Conservation (phyloP, 345 rosid species). For the Eucalyptus pauciflora region DNA sequence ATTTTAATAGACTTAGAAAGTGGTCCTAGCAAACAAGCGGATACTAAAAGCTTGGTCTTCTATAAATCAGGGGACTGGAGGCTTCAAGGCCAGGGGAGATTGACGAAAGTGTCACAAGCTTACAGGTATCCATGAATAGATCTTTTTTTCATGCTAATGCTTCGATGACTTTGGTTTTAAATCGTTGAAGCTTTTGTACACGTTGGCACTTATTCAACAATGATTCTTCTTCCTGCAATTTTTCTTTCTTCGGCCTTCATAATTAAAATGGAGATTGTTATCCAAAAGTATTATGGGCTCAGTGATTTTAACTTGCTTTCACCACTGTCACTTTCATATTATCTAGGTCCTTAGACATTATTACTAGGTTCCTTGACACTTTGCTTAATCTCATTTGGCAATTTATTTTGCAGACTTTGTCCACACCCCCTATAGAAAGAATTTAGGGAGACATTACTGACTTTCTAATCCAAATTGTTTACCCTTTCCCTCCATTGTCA, state of each 20-base stretch:
- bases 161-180: background rate
- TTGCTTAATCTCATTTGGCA: background rate
- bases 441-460: background rate
- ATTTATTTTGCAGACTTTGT: background rate
- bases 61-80: constrained; percentile 69
- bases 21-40: background rate
- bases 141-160: background rate
- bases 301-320: background rate
- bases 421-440: background rate
- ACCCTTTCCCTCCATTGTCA: constrained; percentile 3
- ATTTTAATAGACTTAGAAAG: background rate
- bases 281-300: background rate
- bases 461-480: background rate
- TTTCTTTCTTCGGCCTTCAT: background rate
- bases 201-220: background rate
- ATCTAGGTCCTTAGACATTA: background rate
- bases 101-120: constrained; percentile 53
- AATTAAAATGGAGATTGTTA: background rate
- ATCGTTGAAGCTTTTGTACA: background rate
- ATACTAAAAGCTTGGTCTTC: background rate
- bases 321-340: background rate
- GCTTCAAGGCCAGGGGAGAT: constrained; percentile 78
- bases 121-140: constrained; percentile 53
- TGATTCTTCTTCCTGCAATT: background rate
- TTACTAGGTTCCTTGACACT: background rate